These are phyloP conservation scores for Boletus reticulatus DNA, from an alignment of 768 basidiomycete species.

Conservation along the genomic window DNA sequence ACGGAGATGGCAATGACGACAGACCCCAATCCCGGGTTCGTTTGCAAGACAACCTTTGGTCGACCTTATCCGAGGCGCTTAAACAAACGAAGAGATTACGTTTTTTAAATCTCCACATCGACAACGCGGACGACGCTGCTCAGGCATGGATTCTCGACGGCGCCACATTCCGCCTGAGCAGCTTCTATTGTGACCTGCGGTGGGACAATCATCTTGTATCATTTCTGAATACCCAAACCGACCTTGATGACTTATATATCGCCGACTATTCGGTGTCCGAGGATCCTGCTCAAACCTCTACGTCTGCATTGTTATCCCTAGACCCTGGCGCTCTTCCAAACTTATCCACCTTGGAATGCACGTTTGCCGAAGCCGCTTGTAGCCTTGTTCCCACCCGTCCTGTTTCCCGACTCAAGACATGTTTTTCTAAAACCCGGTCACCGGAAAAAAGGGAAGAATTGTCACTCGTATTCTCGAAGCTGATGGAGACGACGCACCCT, in stretches of 20 bases:
- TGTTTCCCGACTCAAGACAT: conserved; percentile 62
- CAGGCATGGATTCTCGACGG: conserved; percentile 39
- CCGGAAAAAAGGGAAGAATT: conserved; percentile 54
- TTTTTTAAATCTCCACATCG: conserved; percentile 49
- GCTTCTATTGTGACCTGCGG: conserved; percentile 63
- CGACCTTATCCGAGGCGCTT: conserved; percentile 47
- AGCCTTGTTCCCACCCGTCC: conserved; percentile 57
- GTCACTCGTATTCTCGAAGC: conserved; percentile 42
- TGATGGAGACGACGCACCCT: conserved; percentile 43
- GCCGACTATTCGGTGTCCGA: conserved; percentile 31
- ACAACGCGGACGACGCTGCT: conserved; percentile 23
- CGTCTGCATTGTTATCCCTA: conserved; percentile 16
- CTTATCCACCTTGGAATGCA: conserved; percentile 59
- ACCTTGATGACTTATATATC: conserved; percentile 31
- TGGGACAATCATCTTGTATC: conserved; percentile 57
- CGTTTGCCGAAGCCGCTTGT: conserved; percentile 62
- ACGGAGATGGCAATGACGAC: conserved; percentile 14
- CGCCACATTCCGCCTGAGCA: conserved; percentile 52
- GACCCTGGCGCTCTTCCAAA: conserved; percentile 42
- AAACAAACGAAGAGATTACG: conserved; percentile 45
- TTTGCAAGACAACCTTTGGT: conserved; percentile 47
- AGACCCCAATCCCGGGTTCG: background rate
- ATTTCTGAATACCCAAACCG: conserved; percentile 25
- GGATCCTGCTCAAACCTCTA: conserved; percentile 8
- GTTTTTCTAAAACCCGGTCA: conserved; percentile 54